Base-by-base conservation (phyloP, 2,329 filamentous ascomycete species). In the Phoma sp. region DNA sequence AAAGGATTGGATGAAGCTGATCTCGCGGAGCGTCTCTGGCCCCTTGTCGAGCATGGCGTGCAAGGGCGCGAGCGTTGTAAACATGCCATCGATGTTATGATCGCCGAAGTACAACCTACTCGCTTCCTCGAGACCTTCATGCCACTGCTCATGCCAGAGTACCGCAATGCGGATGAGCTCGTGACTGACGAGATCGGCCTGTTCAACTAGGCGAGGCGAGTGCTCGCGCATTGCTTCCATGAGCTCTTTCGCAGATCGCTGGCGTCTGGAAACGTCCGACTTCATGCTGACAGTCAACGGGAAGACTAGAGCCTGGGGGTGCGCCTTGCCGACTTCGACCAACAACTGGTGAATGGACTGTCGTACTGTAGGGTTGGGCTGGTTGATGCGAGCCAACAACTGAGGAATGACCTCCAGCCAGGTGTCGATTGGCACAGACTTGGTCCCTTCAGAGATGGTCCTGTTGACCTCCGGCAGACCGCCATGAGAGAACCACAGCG, bases 361-460 rank as follows among this genome's bases (percentile, higher is more conserved):
- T 61, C 96, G 88, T 8, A 99, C 93, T 23, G 91, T 85, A 61
- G 86, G 84, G 74, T 97, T 97, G 13, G 93, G 91, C 73, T 98
- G 95, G 70, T 96, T 99, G 79, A 99, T 98, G 55, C 95, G 87
- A 29, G 95, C 95, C 74, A 99, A 96, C 42, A 99, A 82, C 71
- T 99, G 95, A 30, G 95, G 95, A 60, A 98, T 97, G 46, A 99
- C 96, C 70, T 98, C 93, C 14, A 99, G 85, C 96, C 95, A 99
- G 1, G 93, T 98, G 75, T 99, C 95, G 51, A 99, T 90, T 69
- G 90, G 96, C 62, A 99, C 92, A 33, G 90, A 89, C 0, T 89
- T 84, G 61, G 97, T 96, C 4, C 96, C 95, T 70, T 98, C 93
- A 0, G 88, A 92, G 23, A 99, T 90, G 13, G 90, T 90, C 13